These are phyloP conservation scores for Agrocybe praecox DNA, from an alignment of 768 basidiomycete genomes.

Conservation along the genomic window DNA sequence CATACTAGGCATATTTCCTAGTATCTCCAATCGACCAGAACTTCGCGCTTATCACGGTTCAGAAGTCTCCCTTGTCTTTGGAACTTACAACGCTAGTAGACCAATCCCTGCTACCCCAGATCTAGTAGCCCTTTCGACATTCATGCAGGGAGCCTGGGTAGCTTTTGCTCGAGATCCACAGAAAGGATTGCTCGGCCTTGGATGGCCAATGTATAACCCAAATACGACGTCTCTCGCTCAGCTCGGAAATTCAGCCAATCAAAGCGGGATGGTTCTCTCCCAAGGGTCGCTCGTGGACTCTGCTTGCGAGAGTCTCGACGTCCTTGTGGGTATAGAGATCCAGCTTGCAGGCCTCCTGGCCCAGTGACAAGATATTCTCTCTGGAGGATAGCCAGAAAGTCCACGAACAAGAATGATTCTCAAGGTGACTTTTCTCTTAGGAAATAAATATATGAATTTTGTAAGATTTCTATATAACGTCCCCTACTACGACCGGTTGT, in stretches of 20 bases:
- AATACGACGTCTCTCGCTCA: constrained; percentile 13
- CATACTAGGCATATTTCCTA: constrained; percentile 32
- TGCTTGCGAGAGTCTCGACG: background rate
- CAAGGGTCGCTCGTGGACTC: constrained; percentile 15
- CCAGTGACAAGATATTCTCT: too few relatives aligned
- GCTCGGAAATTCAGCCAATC: constrained; percentile 19
- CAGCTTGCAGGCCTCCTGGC: too few relatives aligned
- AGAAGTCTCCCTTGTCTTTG: constrained; percentile 42
- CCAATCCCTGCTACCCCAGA: constrained; percentile 18
- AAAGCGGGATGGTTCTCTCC: constrained; percentile 16
- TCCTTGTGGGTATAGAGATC: too few relatives aligned
- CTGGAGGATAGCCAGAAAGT: too few relatives aligned
- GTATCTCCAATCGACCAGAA: constrained; percentile 31
- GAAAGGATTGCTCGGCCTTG: constrained; percentile 23
- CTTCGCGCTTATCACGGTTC: constrained; percentile 40
- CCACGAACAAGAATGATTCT: too few relatives aligned
- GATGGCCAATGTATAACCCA: constrained; percentile 18
- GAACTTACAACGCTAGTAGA: constrained; percentile 30
- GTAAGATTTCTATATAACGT: too few relatives aligned
- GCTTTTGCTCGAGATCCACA: constrained; percentile 41
- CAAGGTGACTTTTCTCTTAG: too few relatives aligned
- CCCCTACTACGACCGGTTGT: too few relatives aligned
- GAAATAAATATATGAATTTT: too few relatives aligned
- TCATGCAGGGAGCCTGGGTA: constrained; percentile 41
- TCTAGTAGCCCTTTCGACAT: constrained; percentile 32